Base-by-base conservation (phyloP, 306 rosid species). In the Bauhinia variegata region DNA sequence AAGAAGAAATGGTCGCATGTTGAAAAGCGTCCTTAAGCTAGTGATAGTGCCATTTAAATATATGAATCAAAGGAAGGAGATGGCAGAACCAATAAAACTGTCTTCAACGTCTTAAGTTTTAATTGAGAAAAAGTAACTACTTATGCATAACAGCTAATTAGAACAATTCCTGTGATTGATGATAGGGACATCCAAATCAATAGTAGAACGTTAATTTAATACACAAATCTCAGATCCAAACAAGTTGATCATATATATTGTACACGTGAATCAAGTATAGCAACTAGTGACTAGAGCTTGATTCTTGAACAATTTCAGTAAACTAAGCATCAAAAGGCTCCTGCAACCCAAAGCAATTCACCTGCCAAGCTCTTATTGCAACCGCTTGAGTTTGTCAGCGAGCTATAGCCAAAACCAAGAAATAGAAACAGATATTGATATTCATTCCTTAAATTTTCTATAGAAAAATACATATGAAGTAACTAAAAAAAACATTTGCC, bases 271-370 rank as follows among this genome's bases (percentile, higher is more conserved):
- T 39, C 53, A 61, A 63, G 60, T 60, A 63, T 56, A 41, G 59
- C 50, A 60, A 53, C 42, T 39, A 28, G 60, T 36, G 43, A 80
- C 49, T 58, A 67, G 54, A 83, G 82, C 80, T 65, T 74, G 63
- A 69, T 11, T 67, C 80, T 65, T 74, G 63, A 69, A 14, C 71
- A 64, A 47, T 50, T 61, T 53, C 71, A 66, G 77, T 55, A 42
- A 16, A 76, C 79, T 42, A 69, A 32, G 36, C 72, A 67, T 69
- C 68, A 67, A 38, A 61, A 47, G 2, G 48, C 54, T 70, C 73
- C 76, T 54, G 76, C 33, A 48, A 38, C 71, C 63, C 38, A 30
- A 74, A 72, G 60, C 67, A 64, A 60, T 34, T 59, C 70, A 52
- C 71, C 52, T n/a, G 38, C 63, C 60, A 31, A 73, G 68, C 72